These are phyloP conservation scores for Paramecium sonneborni DNA, from an alignment of 73 alveolate genomes.

Conservation along the genomic window DNA sequence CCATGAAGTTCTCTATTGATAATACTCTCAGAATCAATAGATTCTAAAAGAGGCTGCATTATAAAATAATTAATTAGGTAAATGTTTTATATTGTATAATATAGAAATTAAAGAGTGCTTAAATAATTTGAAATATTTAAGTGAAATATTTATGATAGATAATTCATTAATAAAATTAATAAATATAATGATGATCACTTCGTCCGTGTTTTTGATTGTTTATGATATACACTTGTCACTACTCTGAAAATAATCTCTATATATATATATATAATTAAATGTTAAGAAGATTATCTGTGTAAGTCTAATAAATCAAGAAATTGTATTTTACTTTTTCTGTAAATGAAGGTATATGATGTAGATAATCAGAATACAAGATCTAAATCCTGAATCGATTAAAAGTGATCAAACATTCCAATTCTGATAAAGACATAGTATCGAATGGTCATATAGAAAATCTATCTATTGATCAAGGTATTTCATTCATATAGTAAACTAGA, in stretches of 20 bases:
- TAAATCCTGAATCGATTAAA: neutral
- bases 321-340: neutral
- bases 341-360: neutral
- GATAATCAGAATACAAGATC: neutral
- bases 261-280: neutral
- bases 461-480: neutral
- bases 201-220: constrained; percentile 56
- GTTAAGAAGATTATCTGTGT: neutral
- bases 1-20: neutral
- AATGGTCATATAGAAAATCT: neutral
- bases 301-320: neutral
- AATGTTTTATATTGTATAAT: neutral
- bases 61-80: neutral
- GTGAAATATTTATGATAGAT: neutral
- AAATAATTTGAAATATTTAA: neutral
- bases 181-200: constrained; percentile 14
- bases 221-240: constrained; percentile 55
- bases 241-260: constrained; percentile 5
- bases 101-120: neutral
- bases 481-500: neutral
- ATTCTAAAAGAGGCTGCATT: neutral
- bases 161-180: constrained; percentile 2
- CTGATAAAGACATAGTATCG: neutral
- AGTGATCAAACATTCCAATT: neutral
- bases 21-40: neutral